Evolutionary conservation across 164 flowering plant species (phyloP).

Genomic region (Kalanchoe fedtschenkoi): DNA sequence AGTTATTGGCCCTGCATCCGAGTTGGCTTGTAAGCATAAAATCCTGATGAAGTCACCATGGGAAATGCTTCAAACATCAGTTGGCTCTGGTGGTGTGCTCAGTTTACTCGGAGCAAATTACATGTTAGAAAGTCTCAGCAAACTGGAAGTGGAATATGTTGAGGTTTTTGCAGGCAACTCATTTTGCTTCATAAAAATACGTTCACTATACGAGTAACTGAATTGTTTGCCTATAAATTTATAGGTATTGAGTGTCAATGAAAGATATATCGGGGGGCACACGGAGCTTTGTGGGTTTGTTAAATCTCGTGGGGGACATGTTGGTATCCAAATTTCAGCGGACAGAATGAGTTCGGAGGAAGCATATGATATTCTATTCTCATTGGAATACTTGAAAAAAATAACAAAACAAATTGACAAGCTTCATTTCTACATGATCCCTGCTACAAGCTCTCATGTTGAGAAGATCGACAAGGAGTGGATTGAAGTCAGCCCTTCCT

Average conservation of each 20-base stretch:
- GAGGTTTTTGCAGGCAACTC: slow-evolving; percentile 36
- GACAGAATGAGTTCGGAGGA: slow-evolving; percentile 20
- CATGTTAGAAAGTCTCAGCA: slow-evolving; percentile 35
- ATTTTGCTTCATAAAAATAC: background rate
- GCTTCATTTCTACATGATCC: slow-evolving; percentile 34
- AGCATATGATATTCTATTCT: slow-evolving; percentile 40
- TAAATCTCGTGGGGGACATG: slow-evolving; percentile 34
- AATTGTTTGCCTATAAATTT: background rate
- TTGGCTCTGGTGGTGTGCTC: slow-evolving; percentile 77
- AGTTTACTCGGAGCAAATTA: slow-evolving; percentile 46
- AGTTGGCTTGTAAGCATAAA: slow-evolving; percentile 33
- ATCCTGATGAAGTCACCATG: slow-evolving; percentile 85
- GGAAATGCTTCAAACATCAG: slow-evolving; percentile 72
- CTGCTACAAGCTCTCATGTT: slow-evolving; percentile 28
- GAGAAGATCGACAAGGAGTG: slow-evolving; percentile 60
- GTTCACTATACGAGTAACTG: background rate
- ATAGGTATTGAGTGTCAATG: slow-evolving; percentile 43
- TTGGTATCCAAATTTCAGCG: slow-evolving; percentile 39
- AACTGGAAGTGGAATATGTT: slow-evolving; percentile 59
- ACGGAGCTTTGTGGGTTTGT: slow-evolving; percentile 43
- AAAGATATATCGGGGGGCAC: slow-evolving; percentile 13
- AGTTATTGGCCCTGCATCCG: slow-evolving; percentile 37
- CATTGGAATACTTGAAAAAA: slow-evolving; percentile 42
- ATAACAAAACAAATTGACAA: slow-evolving; percentile 29
- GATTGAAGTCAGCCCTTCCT: slow-evolving; percentile 46